Percentiles rank a stretch among this genome's conserved stretches.
Evolutionary conservation across 1,139 yeast species (phyloP).

Genomic region (Candida dubliniensis): DNA sequence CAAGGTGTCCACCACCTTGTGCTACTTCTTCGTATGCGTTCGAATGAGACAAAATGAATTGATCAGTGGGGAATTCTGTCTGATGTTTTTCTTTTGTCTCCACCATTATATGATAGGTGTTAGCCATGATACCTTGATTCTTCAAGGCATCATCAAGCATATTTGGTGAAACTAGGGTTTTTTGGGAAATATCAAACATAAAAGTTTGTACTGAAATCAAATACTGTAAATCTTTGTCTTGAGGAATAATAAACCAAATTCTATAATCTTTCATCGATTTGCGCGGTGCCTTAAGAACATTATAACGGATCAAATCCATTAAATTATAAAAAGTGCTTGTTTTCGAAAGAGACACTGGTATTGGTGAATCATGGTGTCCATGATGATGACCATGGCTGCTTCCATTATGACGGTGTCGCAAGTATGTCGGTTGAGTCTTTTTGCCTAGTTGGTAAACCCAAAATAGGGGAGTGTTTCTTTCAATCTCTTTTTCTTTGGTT

Average conservation of each 20-base stretch:
- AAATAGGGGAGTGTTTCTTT: conserved; percentile 53
- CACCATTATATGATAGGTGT: conserved; percentile 33
- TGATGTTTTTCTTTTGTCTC: conserved; percentile 29
- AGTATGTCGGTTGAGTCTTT: conserved; percentile 15
- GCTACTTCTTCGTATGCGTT: conserved; percentile 3
- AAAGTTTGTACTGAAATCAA: conserved; percentile 28
- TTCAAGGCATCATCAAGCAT: conserved; percentile 27
- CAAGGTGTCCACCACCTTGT: conserved; percentile 43
- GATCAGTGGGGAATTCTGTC: conserved; percentile 27
- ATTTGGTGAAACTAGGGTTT: conserved; percentile 30
- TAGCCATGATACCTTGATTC: conserved; percentile 31
- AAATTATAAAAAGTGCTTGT: conserved; percentile 38
- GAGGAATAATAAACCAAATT: conserved; percentile 39
- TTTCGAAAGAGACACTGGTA: conserved; percentile 27
- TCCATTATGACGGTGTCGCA: conserved; percentile 12
- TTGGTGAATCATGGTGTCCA: conserved; percentile 14
- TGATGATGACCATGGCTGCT: conserved; percentile 12
- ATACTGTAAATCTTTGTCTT: conserved; percentile 24
- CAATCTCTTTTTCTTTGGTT: conserved; percentile 46
- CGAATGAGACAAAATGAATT: conserved; percentile 15
- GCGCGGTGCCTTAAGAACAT: conserved; percentile 20
- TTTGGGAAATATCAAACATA: conserved; percentile 31
- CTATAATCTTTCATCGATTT: conserved; percentile 24
- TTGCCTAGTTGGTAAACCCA: conserved; percentile 50
- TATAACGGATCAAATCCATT: conserved; percentile 24